Conservation (phyloP, 148 eudicot genomes). For the Amaranthus hypochondriacus region DNA sequence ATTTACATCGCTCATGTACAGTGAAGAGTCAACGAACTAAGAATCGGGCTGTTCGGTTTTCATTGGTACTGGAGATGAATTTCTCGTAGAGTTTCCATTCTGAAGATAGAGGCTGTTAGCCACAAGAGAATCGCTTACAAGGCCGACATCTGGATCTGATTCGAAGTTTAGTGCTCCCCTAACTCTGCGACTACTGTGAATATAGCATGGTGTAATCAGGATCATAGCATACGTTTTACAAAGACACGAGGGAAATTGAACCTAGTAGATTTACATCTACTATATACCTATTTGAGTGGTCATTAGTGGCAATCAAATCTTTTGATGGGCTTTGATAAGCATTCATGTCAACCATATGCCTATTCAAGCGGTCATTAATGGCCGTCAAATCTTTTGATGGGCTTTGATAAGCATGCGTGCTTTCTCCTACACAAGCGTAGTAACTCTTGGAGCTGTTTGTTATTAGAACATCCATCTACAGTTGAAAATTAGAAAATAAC, state of each 20-base stretch:
- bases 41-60: slow-evolving; percentile 70
- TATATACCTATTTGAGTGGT: slow-evolving; percentile 70
- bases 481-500: not conserved
- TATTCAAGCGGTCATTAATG: slow-evolving; percentile 86
- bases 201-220: not conserved
- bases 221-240: not conserved
- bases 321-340: slow-evolving; percentile 99
- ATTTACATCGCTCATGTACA: slow-evolving; percentile 33
- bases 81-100: slow-evolving; percentile 45
- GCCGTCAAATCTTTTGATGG: slow-evolving; percentile 95
- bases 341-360: slow-evolving; percentile 58
- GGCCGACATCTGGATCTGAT: slow-evolving; percentile 59
- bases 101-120: slow-evolving; percentile 68
- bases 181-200: slow-evolving; percentile 52
- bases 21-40: slow-evolving; percentile 20
- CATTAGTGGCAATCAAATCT: slow-evolving; percentile 83
- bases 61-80: slow-evolving; percentile 36
- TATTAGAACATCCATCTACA: slow-evolving; percentile 84
- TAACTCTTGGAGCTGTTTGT: slow-evolving; percentile 87
- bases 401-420: slow-evolving; percentile 98
- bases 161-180: slow-evolving; percentile 63
- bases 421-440: slow-evolving; percentile 99
- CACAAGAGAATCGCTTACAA: slow-evolving; percentile 84
- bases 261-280: not conserved
- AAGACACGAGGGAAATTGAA: not conserved